A percentile compares a stretch with the other conserved stretches of the same genome.
phyloP scores from a whole-genome alignment of 2,329 filamentous ascomycete genomes.

The Hymenoscyphus fructigenus region DNA sequence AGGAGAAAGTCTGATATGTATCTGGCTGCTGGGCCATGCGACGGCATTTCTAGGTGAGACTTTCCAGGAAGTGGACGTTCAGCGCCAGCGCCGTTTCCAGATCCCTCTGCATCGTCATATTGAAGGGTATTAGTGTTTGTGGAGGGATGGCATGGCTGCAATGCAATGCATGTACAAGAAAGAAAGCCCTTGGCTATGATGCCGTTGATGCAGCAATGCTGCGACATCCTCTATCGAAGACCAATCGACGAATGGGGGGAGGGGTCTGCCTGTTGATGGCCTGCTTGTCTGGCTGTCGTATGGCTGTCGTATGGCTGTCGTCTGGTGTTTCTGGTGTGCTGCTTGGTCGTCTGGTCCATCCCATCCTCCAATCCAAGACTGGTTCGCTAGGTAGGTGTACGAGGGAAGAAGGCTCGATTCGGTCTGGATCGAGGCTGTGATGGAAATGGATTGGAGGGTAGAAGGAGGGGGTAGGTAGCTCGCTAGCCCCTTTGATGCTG shows the following conservation, averaged over 20 bases:
- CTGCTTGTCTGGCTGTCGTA: neutral
- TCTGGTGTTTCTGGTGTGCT: neutral
- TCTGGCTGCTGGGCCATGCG: neutral
- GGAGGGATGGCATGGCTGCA: neutral
- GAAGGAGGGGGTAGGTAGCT: neutral
- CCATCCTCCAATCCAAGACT: no score
- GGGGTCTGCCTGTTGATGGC: neutral
- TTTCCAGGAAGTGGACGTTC: neutral
- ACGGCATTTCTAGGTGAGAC: neutral
- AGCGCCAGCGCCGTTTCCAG: neutral
- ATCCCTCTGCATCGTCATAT: neutral
- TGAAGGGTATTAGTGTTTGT: neutral
- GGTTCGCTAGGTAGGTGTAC: neutral
- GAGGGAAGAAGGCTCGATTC: neutral
- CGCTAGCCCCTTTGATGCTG: constrained; percentile 1
- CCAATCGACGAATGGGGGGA: neutral
- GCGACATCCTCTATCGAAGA: constrained; percentile 5
- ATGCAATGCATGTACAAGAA: neutral
- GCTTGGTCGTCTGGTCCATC: neutral
- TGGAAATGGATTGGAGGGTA: neutral
- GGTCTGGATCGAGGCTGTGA: neutral
- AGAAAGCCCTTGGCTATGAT: constrained; percentile 4
- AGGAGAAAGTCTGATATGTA: neutral
- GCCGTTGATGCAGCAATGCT: constrained; percentile 13
- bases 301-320: neutral